Evolutionary conservation across 2,329 filamentous ascomycete genomes (phyloP), one percentile per base, ranked within the genome.

Genomic region (Penicillium brasilianum): DNA sequence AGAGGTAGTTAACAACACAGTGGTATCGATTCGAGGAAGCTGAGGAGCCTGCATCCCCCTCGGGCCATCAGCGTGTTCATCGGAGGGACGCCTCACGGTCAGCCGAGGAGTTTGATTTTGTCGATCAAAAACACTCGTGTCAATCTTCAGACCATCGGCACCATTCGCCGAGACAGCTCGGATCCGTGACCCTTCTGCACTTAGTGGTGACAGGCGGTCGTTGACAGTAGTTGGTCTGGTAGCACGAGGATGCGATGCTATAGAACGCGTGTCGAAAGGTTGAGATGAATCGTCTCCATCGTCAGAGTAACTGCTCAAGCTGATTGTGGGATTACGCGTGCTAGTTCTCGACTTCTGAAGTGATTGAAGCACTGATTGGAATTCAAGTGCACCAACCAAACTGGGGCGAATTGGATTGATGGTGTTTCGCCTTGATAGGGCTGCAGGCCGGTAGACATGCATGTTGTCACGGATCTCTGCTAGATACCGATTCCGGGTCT

Each of bases 401-500:
- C 95, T 98, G 1, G 95, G 94, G 46, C 95, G 86, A 64, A 99
- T 97, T 0, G 93, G 90, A 7, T 89, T 94, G 62, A 93, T 85
- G 2, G 92, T 87, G 50, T 84, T 92, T 66, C 89, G 89, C 66
- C 90, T 87, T 64, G 68, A 64, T 13, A 88, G 85, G 48, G 84
- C 84, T 50, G 87, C 83, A 34, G 91, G 87, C 22, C 92, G 87
- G 66, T 88, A 88, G 30, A 98, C 84, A 59, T 94, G 90, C 95
- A 99, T 99, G 75, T 92, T 97, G 75, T 89, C 95, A 41, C 90
- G 89, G 73, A 99, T 87, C 76, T 98, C 93, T 20, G 92, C 92
- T 61, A 89, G 78, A 78, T 86, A 87, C 48, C 84, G 79, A 67
- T 88, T 85, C 54, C 85, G 79, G 14, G 77, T 75, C 62, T 89